A percentile compares a stretch with the other conserved stretches of the same genome.
phyloP scores from a whole-genome alignment of 352 stramenopile species.

The Phytophthora sansomeana region DNA sequence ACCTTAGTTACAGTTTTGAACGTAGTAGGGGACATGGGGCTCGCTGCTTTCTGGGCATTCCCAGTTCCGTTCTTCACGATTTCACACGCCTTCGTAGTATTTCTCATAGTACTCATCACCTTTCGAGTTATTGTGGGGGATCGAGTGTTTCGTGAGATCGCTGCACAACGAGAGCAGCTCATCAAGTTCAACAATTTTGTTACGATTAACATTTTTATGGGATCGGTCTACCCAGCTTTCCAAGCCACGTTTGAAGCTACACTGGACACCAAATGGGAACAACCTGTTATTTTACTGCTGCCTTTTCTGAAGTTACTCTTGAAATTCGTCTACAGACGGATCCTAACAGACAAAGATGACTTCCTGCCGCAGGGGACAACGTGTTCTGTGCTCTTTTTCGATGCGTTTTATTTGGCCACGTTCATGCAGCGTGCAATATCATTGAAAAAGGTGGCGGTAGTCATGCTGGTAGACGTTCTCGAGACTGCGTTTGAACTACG shows the following conservation, averaged over 20 bases:
- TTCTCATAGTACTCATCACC: neutral
- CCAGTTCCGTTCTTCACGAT: conserved; percentile 6
- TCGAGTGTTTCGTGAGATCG: neutral
- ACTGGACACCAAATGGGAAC: neutral
- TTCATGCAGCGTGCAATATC: neutral
- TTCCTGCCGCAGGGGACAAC: neutral
- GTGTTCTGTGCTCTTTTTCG: neutral
- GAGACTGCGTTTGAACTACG: neutral
- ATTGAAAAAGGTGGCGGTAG: neutral
- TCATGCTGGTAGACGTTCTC: neutral
- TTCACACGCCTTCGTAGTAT: neutral
- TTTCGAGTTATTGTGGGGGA: neutral
- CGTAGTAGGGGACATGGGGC: neutral
- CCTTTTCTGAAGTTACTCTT: neutral
- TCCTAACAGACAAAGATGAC: neutral
- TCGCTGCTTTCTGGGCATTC: conserved; percentile 2
- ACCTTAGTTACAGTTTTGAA: neutral
- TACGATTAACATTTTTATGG: neutral
- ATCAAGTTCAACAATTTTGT: neutral
- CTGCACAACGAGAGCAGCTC: neutral
- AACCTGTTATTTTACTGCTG: neutral
- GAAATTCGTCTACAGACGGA: neutral
- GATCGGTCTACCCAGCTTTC: neutral
- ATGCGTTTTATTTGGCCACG: neutral
- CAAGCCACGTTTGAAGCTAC: neutral